These are phyloP conservation scores for Musa acuminata DNA, from an alignment of 176 grass and related monocot species.

Conservation along the genomic window DNA sequence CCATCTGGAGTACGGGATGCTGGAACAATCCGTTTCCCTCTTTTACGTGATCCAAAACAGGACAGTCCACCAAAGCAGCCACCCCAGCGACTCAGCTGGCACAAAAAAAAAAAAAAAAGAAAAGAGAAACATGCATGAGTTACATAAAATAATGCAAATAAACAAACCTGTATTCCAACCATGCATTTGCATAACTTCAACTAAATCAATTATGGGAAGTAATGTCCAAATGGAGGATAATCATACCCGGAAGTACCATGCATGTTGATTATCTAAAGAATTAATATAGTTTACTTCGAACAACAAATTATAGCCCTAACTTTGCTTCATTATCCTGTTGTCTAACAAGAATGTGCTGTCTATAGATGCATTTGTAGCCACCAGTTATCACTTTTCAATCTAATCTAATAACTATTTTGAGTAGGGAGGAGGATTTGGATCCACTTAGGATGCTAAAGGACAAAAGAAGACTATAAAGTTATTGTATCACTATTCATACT, in stretches of 20 bases:
- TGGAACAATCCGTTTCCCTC: constrained; percentile 16
- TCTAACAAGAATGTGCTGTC: background rate
- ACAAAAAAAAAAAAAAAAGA: constrained; percentile 5
- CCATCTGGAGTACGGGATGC: constrained; percentile 13
- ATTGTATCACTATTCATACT: too few relatives aligned
- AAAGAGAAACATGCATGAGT: constrained; percentile 4
- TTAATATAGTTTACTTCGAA: too few relatives aligned
- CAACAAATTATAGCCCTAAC: too few relatives aligned
- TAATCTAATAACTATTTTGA: too few relatives aligned
- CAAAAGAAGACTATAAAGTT: too few relatives aligned
- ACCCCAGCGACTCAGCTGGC: constrained; percentile 7
- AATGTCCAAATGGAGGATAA: too few relatives aligned
- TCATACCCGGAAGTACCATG: too few relatives aligned
- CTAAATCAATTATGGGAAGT: background rate
- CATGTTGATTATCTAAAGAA: too few relatives aligned
- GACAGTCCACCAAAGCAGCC: constrained; percentile 14
- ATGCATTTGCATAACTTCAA: background rate
- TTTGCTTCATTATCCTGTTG: background rate
- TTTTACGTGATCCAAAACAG: constrained; percentile 7
- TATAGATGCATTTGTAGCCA: too few relatives aligned
- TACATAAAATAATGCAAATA: background rate
- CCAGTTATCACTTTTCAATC: too few relatives aligned
- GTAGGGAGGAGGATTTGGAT: too few relatives aligned
- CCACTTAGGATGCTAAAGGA: too few relatives aligned
- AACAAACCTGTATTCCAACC: background rate